phyloP scores from a whole-genome alignment of 768 basidiomycete species.

The Amyloporia xantha region DNA sequence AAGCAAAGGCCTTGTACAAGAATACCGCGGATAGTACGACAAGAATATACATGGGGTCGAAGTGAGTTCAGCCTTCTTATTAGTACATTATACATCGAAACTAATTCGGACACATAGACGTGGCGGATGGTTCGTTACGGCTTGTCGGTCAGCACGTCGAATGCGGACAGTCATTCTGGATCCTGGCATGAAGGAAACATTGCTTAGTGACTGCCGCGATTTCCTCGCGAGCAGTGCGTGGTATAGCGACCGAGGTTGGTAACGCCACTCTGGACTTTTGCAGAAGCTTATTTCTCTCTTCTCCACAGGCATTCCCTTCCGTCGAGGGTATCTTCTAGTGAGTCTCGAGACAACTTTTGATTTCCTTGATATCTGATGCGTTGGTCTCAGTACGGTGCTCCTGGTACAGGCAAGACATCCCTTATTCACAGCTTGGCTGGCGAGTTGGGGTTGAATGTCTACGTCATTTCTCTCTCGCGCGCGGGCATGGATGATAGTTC shows the following conservation, averaged over 20 bases:
- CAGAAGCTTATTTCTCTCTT: no score
- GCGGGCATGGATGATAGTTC: slow-evolving; percentile 54
- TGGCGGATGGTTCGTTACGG: slow-evolving; percentile 35
- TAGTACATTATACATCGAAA: no score
- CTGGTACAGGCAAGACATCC: slow-evolving; percentile 75
- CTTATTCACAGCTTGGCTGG: slow-evolving; percentile 73
- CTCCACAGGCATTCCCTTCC: slow-evolving; percentile 55
- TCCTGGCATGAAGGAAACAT: slow-evolving; percentile 55
- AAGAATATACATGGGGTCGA: no score
- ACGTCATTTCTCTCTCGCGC: slow-evolving; percentile 63
- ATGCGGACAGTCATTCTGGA: slow-evolving; percentile 65
- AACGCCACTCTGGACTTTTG: neutral
- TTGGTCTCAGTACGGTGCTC: slow-evolving; percentile 50
- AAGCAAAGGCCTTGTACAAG: slow-evolving; percentile 46
- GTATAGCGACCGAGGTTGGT: slow-evolving; percentile 62
- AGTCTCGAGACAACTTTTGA: slow-evolving; percentile 18
- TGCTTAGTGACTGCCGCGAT: slow-evolving; percentile 64
- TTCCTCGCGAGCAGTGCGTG: slow-evolving; percentile 64
- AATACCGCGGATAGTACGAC: slow-evolving; percentile 45
- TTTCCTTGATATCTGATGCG: neutral
- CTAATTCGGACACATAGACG: no score
- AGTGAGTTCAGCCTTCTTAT: no score
- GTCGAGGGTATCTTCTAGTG: slow-evolving; percentile 68
- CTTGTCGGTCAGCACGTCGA: slow-evolving; percentile 46
- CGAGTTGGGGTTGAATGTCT: slow-evolving; percentile 70